A percentile compares a stretch with the other conserved stretches of the same genome.
Evolutionary conservation across 2,329 filamentous ascomycete species (phyloP).

Genomic region (Colletotrichum kahawae): DNA sequence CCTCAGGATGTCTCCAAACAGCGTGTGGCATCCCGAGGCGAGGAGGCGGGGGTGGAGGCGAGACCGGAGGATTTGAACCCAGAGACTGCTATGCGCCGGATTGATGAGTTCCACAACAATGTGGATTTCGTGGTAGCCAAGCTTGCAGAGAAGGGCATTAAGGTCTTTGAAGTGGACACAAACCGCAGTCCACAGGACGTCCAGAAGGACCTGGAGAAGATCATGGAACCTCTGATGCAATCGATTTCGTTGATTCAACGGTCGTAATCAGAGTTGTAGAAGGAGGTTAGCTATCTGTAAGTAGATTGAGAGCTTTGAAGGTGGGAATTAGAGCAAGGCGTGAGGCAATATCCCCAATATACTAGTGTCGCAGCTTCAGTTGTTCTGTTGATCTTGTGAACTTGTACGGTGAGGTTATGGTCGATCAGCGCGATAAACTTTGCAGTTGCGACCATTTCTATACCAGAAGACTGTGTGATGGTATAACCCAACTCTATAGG

Average conservation of each 20-base stretch:
- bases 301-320: background rate
- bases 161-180: background rate
- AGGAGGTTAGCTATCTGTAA: background rate
- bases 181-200: background rate
- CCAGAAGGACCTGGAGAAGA: background rate
- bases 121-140: background rate
- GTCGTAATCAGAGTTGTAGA: background rate
- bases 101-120: background rate
- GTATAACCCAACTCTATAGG: background rate
- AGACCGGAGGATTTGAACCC: background rate
- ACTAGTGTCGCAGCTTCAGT: background rate
- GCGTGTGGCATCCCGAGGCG: background rate
- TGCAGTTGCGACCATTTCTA: too few relatives aligned
- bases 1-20: background rate
- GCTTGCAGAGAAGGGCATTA: background rate
- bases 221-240: background rate
- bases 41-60: background rate
- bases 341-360: background rate
- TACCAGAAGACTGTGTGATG: background rate
- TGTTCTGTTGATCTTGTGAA: background rate
- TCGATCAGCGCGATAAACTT: too few relatives aligned
- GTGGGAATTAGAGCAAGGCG: background rate
- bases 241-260: fast-evolving
- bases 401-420: too few relatives aligned
- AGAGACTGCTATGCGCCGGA: background rate